phyloP scores from a whole-genome alignment of 768 basidiomycete genomes.

The Roridomyces roridus region DNA sequence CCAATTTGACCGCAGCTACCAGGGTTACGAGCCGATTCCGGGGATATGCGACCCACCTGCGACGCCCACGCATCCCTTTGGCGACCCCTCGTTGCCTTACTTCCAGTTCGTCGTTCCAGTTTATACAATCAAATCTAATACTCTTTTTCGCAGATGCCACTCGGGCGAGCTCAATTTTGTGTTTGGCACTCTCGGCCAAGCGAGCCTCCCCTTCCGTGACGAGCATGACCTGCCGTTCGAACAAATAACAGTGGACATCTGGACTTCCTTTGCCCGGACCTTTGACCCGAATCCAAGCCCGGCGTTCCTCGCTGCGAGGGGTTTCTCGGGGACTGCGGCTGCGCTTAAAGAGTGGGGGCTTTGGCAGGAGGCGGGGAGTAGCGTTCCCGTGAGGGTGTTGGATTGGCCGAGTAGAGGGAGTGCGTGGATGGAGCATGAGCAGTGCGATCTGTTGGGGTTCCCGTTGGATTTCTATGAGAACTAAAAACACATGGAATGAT shows the following conservation, averaged over 20 bases:
- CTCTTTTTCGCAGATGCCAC: conserved; percentile 29
- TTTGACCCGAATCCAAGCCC: conserved; percentile 53
- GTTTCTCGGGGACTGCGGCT: conserved; percentile 42
- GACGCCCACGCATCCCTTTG: conserved; percentile 47
- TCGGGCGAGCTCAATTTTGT: conserved; percentile 38
- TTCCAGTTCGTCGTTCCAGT: conserved; percentile 50
- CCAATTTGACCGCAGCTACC: conserved; percentile 53
- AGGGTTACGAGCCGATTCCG: conserved; percentile 50
- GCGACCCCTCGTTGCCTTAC: conserved; percentile 54
- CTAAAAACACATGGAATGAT: no score
- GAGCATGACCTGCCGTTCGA: conserved; percentile 49
- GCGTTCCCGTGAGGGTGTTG: conserved; percentile 39
- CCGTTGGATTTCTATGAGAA: conserved; percentile 27
- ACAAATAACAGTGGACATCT: conserved; percentile 50
- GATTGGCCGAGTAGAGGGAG: conserved; percentile 39
- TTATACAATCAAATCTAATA: conserved; percentile 30
- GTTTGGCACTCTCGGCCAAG: conserved; percentile 45
- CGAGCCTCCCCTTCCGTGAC: conserved; percentile 51
- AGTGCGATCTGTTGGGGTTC: conserved; percentile 45
- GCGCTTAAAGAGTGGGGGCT: conserved; percentile 33
- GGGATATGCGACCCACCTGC: conserved; percentile 51
- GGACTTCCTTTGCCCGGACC: conserved; percentile 54
- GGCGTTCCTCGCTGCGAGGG: conserved; percentile 48
- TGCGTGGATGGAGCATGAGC: conserved; percentile 40
- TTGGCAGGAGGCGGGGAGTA: conserved; percentile 41